These are phyloP conservation scores for Candolleomyces efflorescens DNA, from an alignment of 768 basidiomycete species.

Conservation along the genomic window DNA sequence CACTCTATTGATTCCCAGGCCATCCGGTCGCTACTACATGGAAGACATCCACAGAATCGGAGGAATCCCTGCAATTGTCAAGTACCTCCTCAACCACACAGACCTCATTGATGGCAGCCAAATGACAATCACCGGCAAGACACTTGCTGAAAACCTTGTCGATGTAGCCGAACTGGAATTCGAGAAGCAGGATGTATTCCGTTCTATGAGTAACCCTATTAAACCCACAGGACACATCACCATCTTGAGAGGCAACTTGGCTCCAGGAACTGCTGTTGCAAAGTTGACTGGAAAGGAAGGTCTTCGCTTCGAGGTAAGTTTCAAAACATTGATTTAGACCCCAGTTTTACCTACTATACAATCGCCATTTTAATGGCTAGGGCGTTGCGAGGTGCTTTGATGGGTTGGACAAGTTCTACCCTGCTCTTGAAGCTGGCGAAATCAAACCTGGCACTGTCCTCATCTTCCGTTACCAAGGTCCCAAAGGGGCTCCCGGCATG, in stretches of 20 bases:
- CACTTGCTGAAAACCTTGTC: constrained; percentile 80
- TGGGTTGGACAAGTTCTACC: constrained; percentile 69
- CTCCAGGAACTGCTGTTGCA: constrained; percentile 83
- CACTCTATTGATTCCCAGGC: constrained; percentile 35
- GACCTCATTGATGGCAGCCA: constrained; percentile 77
- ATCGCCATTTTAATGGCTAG: too few species aligned
- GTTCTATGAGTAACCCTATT: constrained; percentile 70
- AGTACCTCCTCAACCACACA: constrained; percentile 76
- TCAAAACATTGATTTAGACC: too few species aligned
- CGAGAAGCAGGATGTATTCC: constrained; percentile 72
- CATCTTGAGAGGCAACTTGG: constrained; percentile 85
- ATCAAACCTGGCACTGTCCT: constrained; percentile 73
- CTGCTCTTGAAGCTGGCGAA: constrained; percentile 67
- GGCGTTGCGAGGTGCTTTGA: constrained; percentile 79
- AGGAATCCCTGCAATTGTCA: constrained; percentile 79
- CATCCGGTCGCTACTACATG: constrained; percentile 87
- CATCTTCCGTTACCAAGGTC: constrained; percentile 86
- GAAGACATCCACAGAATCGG: constrained; percentile 85
- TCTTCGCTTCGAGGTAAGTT: constrained; percentile 64
- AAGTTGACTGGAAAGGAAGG: constrained; percentile 96
- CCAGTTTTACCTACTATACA: too few species aligned
- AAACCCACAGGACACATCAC: constrained; percentile 84
- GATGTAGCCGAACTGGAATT: constrained; percentile 73
- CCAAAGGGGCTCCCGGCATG: constrained; percentile 91
- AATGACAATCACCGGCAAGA: constrained; percentile 89